Evolutionary conservation across 768 basidiomycete species (phyloP).

Genomic region (Dioszegia aurantiaca): DNA sequence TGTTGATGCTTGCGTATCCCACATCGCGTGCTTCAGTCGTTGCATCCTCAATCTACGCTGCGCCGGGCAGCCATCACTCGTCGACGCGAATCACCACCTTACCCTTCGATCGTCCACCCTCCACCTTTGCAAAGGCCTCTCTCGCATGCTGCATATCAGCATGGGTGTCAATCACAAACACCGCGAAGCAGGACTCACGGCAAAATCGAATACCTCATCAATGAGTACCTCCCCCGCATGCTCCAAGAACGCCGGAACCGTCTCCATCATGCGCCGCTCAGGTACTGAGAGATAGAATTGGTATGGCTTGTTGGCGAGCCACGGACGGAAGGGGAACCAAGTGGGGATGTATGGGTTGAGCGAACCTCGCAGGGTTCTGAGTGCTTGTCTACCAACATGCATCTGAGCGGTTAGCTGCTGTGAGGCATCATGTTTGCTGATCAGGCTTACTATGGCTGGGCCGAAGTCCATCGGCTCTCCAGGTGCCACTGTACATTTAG

Average conservation of each 20-base stretch:
- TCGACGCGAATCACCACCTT: conserved; percentile 14
- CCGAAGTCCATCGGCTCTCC: conserved; percentile 28
- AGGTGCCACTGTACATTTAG: conserved; percentile 10
- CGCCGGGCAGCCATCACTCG: neutral
- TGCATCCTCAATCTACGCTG: neutral
- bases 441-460: conserved; percentile 21
- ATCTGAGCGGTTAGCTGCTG: neutral
- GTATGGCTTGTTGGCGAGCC: conserved; percentile 24
- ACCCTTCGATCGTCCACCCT: conserved; percentile 56
- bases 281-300: conserved; percentile 21
- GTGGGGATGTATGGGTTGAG: conserved; percentile 21
- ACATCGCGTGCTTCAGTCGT: neutral
- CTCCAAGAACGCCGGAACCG: conserved; percentile 27
- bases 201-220: conserved; percentile 27
- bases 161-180: neutral
- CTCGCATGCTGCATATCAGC: conserved; percentile 54
- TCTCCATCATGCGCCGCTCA: conserved; percentile 24
- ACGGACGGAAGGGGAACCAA: conserved; percentile 23
- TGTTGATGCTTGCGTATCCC: neutral
- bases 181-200: conserved; percentile 19
- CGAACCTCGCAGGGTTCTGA: conserved; percentile 19
- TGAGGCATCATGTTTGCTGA: neutral
- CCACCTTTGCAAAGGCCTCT: conserved; percentile 64
- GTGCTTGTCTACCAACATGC: conserved; percentile 18
- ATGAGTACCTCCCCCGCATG: conserved; percentile 22